phyloP scores from a whole-genome alignment of 2,329 filamentous ascomycete genomes.

The Cladophialophora psammophila region DNA sequence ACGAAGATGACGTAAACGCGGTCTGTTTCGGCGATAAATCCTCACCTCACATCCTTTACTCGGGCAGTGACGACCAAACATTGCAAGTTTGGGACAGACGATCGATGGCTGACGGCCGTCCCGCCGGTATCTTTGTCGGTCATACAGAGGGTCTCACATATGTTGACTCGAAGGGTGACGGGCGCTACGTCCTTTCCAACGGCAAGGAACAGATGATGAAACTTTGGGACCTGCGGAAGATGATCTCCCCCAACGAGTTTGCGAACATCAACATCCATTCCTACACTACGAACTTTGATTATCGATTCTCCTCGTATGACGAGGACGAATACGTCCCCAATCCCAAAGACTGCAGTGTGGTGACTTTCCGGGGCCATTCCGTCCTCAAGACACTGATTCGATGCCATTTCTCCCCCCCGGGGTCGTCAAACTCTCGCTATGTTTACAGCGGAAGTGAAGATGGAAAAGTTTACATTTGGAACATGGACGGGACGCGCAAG shows the following conservation, averaged over 20 bases:
- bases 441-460: slow-evolving; percentile 92
- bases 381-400: slow-evolving; percentile 90
- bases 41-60: slow-evolving; percentile 93
- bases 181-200: slow-evolving; percentile 89
- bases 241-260: slow-evolving; percentile 73
- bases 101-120: slow-evolving; percentile 67
- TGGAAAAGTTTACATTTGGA: slow-evolving; percentile 90
- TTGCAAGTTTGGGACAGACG: slow-evolving; percentile 96
- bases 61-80: slow-evolving; percentile 91
- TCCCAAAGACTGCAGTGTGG: slow-evolving; percentile 85
- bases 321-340: slow-evolving; percentile 67
- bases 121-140: slow-evolving; percentile 70
- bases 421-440: slow-evolving; percentile 85
- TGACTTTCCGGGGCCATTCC: slow-evolving; percentile 90
- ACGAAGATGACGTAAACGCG: slow-evolving; percentile 90
- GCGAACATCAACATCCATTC: slow-evolving; percentile 57
- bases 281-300: slow-evolving; percentile 69
- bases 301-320: slow-evolving; percentile 62
- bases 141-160: slow-evolving; percentile 72
- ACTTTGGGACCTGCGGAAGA: slow-evolving; percentile 92
- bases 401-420: slow-evolving; percentile 91
- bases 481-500: slow-evolving; percentile 86
- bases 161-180: slow-evolving; percentile 83
- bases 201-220: slow-evolving; percentile 98
- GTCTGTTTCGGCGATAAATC: slow-evolving; percentile 91